Base-by-base conservation (phyloP, 495 filamentous ascomycete genomes). In the Penicillium maclennaniae region DNA sequence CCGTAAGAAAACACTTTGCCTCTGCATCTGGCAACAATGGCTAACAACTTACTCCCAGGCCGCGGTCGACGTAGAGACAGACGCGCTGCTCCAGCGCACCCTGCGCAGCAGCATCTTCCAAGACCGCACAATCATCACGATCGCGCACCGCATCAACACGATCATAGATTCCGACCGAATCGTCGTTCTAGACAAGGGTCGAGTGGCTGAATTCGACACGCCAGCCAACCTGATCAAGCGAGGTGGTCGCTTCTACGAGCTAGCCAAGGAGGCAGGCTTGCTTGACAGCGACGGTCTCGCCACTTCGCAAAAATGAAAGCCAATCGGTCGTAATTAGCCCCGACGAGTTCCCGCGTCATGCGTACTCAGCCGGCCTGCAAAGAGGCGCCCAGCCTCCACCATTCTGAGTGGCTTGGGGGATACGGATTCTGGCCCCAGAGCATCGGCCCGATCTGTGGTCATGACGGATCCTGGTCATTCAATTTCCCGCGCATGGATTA, bases 141-240 rank as follows among this genome's bases (percentile, higher is more conserved):
- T 98, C 63, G 93, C 93, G 44, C 93, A 98, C 69, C 83, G 93
- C 40, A 95, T 99, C 71, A 96, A 97, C 72, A 97, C 91, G 17
- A 96, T 97, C 66, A 82, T 96, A 17, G 91, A 96, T 71, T 90
- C 86, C 25, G 91, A 97, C 69, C 80, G 89, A 20, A 91, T 97
- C 48, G 83, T 96, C 38, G 91, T 97, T 40, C 81, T 97, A 1
- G 87, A 95, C 69, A 72, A 80, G 69, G 81, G 82, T 26, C 71
- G 67, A n/a, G 77, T 84, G 37, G 79, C 68, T 45, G 81, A 84
- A 58, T 84, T 82, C 57, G 81, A 83, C 60, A 83, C 81, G 28
- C 81, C 78, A 12, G 69, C 74, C 15, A 74, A 74, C 49, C 69
- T 83, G 42, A 75, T 83, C 67, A 76, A 75, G 60, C 64, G 58